phyloP scores from a whole-genome alignment of 495 filamentous ascomycete genomes.

The Aspergillus panamensis region DNA sequence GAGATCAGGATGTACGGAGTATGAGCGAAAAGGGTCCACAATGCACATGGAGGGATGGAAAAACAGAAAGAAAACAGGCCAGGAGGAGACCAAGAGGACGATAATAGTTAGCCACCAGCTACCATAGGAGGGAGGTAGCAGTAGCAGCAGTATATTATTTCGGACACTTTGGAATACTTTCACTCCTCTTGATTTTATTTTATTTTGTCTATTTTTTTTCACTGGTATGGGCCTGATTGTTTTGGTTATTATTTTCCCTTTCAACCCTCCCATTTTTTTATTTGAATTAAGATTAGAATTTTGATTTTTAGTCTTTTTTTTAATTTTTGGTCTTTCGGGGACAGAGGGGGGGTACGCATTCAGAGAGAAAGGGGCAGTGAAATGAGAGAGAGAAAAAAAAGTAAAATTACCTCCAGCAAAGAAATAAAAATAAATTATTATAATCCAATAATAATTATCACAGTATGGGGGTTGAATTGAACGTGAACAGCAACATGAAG shows the following conservation, averaged over 20 bases:
- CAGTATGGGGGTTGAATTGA: not conserved
- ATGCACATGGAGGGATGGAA: not conserved
- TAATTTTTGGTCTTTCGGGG: not conserved
- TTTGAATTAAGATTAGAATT: slow-evolving; percentile 17
- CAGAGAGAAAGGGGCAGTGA: not conserved
- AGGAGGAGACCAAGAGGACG: slow-evolving; percentile 12
- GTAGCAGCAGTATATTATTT: slow-evolving; percentile 1
- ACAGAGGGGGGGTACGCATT: not conserved
- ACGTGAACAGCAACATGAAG: not conserved
- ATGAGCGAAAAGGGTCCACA: slow-evolving; percentile 1
- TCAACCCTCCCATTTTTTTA: slow-evolving; percentile 7
- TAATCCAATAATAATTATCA: not conserved
- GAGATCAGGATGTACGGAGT: slow-evolving; percentile 8
- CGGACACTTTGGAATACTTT: slow-evolving; percentile 20
- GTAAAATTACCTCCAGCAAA: slow-evolving; percentile 4
- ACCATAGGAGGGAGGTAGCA: slow-evolving; percentile 9
- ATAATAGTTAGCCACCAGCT: slow-evolving; percentile 6
- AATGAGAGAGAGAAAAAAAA: slow-evolving; percentile 10
- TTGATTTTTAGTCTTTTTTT: slow-evolving; percentile 6
- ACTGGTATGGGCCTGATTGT: not conserved
- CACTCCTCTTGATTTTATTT: slow-evolving; percentile 16
- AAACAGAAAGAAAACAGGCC: slow-evolving; percentile 4
- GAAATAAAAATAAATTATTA: slow-evolving; percentile 5
- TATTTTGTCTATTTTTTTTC: slow-evolving; percentile 11
- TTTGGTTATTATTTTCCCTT: slow-evolving; percentile 20